Evolutionary conservation across 2,329 filamentous ascomycete genomes (phyloP).

Genomic region (Dendryphion nanum): DNA sequence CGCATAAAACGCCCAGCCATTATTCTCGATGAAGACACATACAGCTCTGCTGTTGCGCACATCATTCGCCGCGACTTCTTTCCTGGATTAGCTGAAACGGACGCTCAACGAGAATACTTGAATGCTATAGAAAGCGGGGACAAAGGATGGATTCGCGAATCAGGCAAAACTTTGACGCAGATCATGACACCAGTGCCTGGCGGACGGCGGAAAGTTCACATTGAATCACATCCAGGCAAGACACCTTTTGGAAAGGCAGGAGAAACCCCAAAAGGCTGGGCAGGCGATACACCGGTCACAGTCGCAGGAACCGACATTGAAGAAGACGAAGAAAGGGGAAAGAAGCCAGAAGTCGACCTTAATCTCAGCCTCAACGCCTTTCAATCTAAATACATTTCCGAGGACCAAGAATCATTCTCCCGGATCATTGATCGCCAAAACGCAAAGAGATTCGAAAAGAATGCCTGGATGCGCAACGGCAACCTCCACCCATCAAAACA

Average conservation of each 20-base stretch:
- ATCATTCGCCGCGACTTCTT: slow-evolving; percentile 98
- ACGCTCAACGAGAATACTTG: slow-evolving; percentile 88
- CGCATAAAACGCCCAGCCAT: slow-evolving; percentile 87
- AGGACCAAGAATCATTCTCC: slow-evolving; percentile 98
- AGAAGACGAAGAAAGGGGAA: slow-evolving; percentile 25
- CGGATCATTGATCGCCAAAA: slow-evolving; percentile 89
- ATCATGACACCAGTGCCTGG: slow-evolving; percentile 77
- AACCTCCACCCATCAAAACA: slow-evolving; percentile 74
- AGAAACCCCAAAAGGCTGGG: slow-evolving; percentile 65
- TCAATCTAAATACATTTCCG: slow-evolving; percentile 91
- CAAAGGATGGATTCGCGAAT: slow-evolving; percentile 79
- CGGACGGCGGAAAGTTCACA: slow-evolving; percentile 36
- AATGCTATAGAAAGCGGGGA: slow-evolving; percentile 87
- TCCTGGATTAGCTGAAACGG: slow-evolving; percentile 80
- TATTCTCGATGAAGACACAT: slow-evolving; percentile 90
- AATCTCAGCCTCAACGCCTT: slow-evolving; percentile 82
- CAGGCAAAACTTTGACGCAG: slow-evolving; percentile 61
- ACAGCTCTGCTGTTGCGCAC: slow-evolving; percentile 84
- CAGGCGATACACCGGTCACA: slow-evolving; percentile 69
- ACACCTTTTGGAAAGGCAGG: slow-evolving; percentile 24
- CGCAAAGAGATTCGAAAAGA: slow-evolving; percentile 75
- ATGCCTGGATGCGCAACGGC: slow-evolving; percentile 83
- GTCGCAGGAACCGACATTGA: slow-evolving; percentile 41
- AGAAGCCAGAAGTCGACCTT: slow-evolving; percentile 61
- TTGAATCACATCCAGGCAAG: too few relatives aligned